phyloP scores from a whole-genome alignment of 108 stramenopile species.

The Skeletonema tropicum region DNA sequence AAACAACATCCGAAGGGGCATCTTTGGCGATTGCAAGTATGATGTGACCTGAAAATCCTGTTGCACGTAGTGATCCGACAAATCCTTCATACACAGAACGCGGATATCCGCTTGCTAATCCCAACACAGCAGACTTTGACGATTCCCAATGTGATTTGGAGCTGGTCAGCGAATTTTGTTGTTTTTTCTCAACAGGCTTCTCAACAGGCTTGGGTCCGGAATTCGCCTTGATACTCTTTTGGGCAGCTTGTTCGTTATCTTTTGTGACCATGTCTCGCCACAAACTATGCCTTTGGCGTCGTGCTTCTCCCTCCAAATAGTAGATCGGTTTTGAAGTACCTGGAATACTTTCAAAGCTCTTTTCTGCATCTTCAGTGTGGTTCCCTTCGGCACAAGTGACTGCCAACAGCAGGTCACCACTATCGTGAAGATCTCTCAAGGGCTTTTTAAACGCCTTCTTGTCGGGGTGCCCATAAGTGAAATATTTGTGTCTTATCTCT shows the following conservation, averaged over 20 bases:
- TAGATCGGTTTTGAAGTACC: slow-evolving; percentile 19
- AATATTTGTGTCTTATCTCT: slow-evolving; percentile 53
- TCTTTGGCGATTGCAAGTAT: slow-evolving; percentile 61
- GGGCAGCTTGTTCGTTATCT: slow-evolving; percentile 3
- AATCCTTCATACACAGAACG: slow-evolving; percentile 34
- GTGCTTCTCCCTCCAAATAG: slow-evolving; percentile 19
- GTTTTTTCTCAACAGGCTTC: background rate
- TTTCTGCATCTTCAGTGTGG: slow-evolving; percentile 1
- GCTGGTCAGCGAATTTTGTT: background rate
- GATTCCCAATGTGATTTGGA: slow-evolving; percentile 7
- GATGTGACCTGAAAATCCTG: slow-evolving; percentile 74
- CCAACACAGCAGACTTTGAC: slow-evolving; percentile 24
- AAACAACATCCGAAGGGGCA: slow-evolving; percentile 17
- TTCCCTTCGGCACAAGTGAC: slow-evolving; percentile 39
- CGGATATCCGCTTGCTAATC: slow-evolving; percentile 26
- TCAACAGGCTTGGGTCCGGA: background rate
- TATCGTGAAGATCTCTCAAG: slow-evolving; percentile 21
- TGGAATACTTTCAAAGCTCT: slow-evolving; percentile 5
- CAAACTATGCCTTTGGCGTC: slow-evolving; percentile 21
- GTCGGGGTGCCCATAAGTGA: slow-evolving; percentile 56
- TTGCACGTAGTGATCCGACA: slow-evolving; percentile 68
- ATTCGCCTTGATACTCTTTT: too few relatives aligned
- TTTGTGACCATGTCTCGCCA: slow-evolving; percentile 36
- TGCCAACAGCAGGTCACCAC: slow-evolving; percentile 25
- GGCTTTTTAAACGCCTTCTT: slow-evolving; percentile 26